Evolutionary conservation across 169 alveolate genomes (phyloP), one percentile per base, ranked within the genome.

Genomic region (Plasmodium gaboni): DNA sequence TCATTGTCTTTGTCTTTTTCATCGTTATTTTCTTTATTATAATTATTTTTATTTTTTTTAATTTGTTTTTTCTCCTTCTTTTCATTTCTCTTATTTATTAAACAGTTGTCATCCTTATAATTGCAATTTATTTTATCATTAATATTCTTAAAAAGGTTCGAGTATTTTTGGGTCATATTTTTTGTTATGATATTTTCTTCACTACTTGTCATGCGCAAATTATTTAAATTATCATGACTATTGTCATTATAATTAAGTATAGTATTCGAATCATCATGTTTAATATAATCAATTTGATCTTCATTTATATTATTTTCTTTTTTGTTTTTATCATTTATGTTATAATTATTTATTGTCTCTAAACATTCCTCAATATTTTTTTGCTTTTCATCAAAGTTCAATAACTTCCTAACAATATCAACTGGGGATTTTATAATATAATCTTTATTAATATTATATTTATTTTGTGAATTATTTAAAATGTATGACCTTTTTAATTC

Each of bases 301-400:
- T 55, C 64, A 0, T 55, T 55, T 8, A 22, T 0, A 1, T 15
- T n/a, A 8, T 12, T 55, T 12, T 6, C 9, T 0, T 55, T 55
- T 6, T n/a, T n/a, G 1, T 22, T 4, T 60, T 17, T 26, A 22
- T 53, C 68, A 12, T 44, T 9, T 13, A 17, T 51, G 51, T 38
- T 64, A 19, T 74, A 57, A 28, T 76, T 76, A 8, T 50, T 38
- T 61, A 68, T 50, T 17, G 65, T 83, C 55, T 59, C 73, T 53
- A 83, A 51, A 48, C 70, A 55, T 46, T 83, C 85, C 53, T 67
- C 64, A 68, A 22, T n/a, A 1, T 22, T 32, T 55, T 83, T 69
- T 61, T 83, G 73, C 44, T 83, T 83, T 48, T 68, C 80, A 44
- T 68, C 73, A 67, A 17, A 48, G 15, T 55, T 69, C 8, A 83